Evolutionary conservation across 2,329 filamentous ascomycete genomes (phyloP), one percentile per base, ranked within the genome.

Genomic region (Epichloe aotearoae): DNA sequence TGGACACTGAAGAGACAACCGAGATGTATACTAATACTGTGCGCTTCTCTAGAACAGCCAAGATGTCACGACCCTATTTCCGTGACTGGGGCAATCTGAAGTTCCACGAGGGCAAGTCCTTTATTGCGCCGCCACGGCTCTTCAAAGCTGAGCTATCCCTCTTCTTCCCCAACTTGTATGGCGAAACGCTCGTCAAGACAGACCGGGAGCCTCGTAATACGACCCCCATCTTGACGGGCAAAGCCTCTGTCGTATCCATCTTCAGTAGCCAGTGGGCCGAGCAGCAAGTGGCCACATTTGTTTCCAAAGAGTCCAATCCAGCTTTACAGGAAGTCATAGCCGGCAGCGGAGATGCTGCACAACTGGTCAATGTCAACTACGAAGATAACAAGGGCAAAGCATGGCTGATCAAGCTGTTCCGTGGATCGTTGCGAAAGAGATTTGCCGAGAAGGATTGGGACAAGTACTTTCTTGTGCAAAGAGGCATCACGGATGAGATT

Each of bases 111-210:
- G 93, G 93, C 61, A 98, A 98, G 69, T 88, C 88, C 23, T 98
- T 96, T 70, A 73, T 91, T 48, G 83, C 88, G 19, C 91, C 91
- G 38, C 80, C 86, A 4, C 76, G 84, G n/a, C 76, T 91, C 46
- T 97, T 97, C 75, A 85, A 83, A 61, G 77, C 77, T 56, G 87
- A 94, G 39, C 77, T 82, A 48, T 85, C 91, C 5, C 78, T 96
- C 56, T 97, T 86, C 73, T 96, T 98, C 70, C 93, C 93, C 44
- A 98, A 98, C 69, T 74, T 98, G 52, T 79, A 78, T 64, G 93
- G 93, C 44, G 74, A 79, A 58, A 96, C 89, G 2, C 74, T 96
- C 33, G 70, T 78, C 50, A 81, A 79, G 57, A 70, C 70, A 47
- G 61, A 71, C 69, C 64, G 64, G 53, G 58, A 69, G 46, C 65